Evolutionary conservation across 148 eudicot genomes (phyloP), one percentile per base, ranked within the genome.

Genomic region (Vaccinium darrowii): DNA sequence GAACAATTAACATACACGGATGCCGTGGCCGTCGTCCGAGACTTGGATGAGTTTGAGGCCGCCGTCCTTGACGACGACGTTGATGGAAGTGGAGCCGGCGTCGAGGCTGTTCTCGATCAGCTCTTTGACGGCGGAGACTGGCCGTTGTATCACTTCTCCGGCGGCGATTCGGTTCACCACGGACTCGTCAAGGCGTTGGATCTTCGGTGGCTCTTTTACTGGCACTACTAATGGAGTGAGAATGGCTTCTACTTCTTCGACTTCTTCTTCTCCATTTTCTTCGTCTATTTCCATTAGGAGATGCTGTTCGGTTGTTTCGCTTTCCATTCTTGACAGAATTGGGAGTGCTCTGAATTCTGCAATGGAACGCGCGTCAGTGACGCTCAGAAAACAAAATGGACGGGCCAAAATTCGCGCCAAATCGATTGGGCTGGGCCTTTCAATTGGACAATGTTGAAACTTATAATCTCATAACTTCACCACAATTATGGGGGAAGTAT

Each of bases 101-200:
- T 96, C 99, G 72, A 96, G 91, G 84, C 99, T 94, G 85, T 96
- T 96, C 88, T 96, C 99, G 50, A 96, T 86, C 13, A 96, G 94
- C 92, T 96, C 99, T 56, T 96, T 96, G 21, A 96, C 92, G 88
- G 95, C 97, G 85, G 96, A 91, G 8, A 92, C 97, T 1, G 99
- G 99, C 43, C 98, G 95, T 83, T 96, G 99, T 80, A 96, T 93
- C 83, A 96, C 99, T 78, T 96, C 99, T 1, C 99, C 99, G 79
- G 99, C 99, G 76, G 99, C 98, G 43, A 96, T 96, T 60, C 95
- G 93, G 88, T 94, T 96, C 86, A 94, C 93, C 50, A 96, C 99
- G 18, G 94, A 91, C 83, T 94, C 98, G 11, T 92, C 92, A 30
- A 96, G 85, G 36, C 98, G 94, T 76, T 83, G 91, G 77, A 95